Percentiles rank a stretch among this genome's conserved stretches.
phyloP scores from a whole-genome alignment of 345 rosid genomes.

The Gossypium longicalyx region DNA sequence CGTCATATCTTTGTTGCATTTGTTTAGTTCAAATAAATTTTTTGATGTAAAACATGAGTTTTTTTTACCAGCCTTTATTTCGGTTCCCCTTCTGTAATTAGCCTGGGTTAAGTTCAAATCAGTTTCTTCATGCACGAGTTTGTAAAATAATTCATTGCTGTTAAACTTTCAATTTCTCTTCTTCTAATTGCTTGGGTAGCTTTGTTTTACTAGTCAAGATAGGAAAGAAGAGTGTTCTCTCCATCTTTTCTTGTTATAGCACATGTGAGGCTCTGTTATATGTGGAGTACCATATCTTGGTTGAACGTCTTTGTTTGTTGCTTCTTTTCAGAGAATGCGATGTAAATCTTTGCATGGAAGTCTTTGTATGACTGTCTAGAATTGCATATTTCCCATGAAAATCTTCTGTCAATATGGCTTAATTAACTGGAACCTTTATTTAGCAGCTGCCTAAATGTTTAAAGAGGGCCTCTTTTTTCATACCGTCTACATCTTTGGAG shows the following conservation, averaged over 20 bases:
- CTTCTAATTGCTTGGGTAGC: constrained; percentile 10
- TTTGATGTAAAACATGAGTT: neutral
- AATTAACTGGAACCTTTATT: neutral
- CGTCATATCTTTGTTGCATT: neutral
- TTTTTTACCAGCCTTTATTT: neutral
- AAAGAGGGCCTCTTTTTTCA: neutral
- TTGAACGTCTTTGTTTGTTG: neutral
- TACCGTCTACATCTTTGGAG: constrained; percentile 1
- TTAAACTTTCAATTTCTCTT: neutral
- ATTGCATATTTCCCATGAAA: neutral
- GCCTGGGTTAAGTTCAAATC: constrained; percentile 1
- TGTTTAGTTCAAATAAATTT: neutral
- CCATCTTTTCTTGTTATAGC: neutral
- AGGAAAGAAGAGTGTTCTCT: neutral
- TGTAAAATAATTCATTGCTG: neutral
- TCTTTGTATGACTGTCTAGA: neutral
- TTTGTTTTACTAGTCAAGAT: neutral
- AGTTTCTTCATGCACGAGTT: neutral
- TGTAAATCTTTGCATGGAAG: neutral
- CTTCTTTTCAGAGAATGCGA: neutral
- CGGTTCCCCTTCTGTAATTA: neutral
- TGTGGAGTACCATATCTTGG: neutral
- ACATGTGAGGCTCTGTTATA: neutral
- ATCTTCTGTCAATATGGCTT: neutral
- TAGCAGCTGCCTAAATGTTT: constrained; percentile 1